phyloP scores from a whole-genome alignment of 2,329 filamentous ascomycete species.

The Fusarium coffeatum region DNA sequence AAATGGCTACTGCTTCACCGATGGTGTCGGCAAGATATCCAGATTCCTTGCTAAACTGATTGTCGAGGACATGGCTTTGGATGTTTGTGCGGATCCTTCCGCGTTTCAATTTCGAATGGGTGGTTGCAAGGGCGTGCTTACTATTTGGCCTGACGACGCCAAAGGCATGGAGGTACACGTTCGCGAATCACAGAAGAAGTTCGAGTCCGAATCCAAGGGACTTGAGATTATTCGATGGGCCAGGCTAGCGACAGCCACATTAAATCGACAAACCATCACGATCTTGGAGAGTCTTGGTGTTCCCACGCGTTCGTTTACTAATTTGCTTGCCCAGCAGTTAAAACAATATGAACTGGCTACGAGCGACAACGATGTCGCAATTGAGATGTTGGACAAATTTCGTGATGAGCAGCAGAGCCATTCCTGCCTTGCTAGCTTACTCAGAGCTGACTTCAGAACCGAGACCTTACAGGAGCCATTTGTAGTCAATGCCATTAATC shows the following conservation, averaged over 20 bases:
- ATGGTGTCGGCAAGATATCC: constrained; percentile 95
- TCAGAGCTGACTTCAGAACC: constrained; percentile 82
- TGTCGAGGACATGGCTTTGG: constrained; percentile 73
- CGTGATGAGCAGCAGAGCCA: constrained; percentile 90
- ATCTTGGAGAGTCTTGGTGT: constrained; percentile 86
- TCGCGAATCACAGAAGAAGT: constrained; percentile 89
- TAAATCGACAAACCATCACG: constrained; percentile 91
- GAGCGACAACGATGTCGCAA: constrained; percentile 70
- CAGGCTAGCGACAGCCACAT: constrained; percentile 77
- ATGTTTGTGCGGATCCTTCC: constrained; percentile 72
- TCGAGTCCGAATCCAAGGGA: constrained; percentile 74
- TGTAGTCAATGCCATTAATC: constrained; percentile 77
- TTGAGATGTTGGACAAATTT: constrained; percentile 75
- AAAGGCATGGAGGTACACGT: constrained; percentile 78
- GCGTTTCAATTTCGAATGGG: constrained; percentile 93
- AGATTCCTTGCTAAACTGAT: constrained; percentile 79
- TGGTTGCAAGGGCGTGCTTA: constrained; percentile 90
- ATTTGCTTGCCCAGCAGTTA: constrained; percentile 76
- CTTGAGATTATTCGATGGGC: constrained; percentile 90
- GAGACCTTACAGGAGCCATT: constrained; percentile 77
- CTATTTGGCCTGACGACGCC: constrained; percentile 76
- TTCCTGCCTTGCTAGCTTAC: constrained; percentile 77
- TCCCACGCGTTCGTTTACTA: constrained; percentile 71
- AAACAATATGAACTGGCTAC: constrained; percentile 76
- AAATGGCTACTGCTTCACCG: constrained; percentile 81